Evolutionary conservation across 1,139 yeast species (phyloP), one percentile per base, ranked within the genome.

Genomic region (Diutina rugosa): DNA sequence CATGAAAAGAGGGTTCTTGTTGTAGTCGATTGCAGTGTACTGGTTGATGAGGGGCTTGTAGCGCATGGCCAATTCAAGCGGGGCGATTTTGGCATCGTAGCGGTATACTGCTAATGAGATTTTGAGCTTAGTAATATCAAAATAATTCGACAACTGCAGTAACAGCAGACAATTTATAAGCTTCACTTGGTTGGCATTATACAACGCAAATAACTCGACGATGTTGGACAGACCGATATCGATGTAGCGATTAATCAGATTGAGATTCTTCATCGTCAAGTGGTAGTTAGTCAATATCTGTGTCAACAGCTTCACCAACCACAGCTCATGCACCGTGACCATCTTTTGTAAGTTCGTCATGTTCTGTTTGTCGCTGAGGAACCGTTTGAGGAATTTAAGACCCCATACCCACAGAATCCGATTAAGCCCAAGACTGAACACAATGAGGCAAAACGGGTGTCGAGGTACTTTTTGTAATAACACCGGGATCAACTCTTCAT

Each of bases 291-390:
- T 76, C 59, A 89, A 72, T 56, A 90, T 80, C 58, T 89, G 93
- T 26, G 89, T 80, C 46, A 90, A 78, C 0, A 96, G 86, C 63
- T 90, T 82, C 18, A 90, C 81, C 72, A 93, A 81, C 93, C 97
- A 90, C 56, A 89, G 86, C 64, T 91, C 97, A 68, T 93, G 98
- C 4, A 93, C 96, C 48, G 91, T 79, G 61, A 86, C 87, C 3
- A 90, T 74, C 63, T 82, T 85, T 56, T 73, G 73, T 56, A 90
- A 70, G 57, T 80, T 69, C 47, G 41, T 47, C 30, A 51, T 47
- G 58, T 80, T 78, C 47, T 65, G 63, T 57, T 66, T 74, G 14
- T 78, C 77, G 21, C 78, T 75, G n/a, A 91, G 83, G 54, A 93
- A 78, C 62, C 79, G 72, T 61, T 87, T 81, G 63, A 89, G 81